Evolutionary conservation across 1,139 yeast genomes (phyloP), one percentile per base, ranked within the genome.

Genomic region (Geotrichum europaeum): DNA sequence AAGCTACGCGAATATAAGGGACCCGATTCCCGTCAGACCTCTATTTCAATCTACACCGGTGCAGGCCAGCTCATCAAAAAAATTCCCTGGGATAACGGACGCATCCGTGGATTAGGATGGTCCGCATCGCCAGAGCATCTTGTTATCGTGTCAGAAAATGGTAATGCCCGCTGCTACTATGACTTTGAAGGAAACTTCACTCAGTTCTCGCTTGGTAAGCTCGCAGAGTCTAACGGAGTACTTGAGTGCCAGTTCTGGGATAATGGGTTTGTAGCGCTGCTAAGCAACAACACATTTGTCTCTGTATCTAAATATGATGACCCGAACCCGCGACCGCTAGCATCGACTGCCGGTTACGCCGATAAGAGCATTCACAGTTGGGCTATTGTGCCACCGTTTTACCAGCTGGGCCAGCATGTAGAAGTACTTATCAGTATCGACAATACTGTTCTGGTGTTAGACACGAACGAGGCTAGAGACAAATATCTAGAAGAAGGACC

Each of bases 171-270:
- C 63, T 76, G 81, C 56, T 92, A 91, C 70, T 75, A 80, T 56
- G 92, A 89, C 66, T 84, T 88, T 64, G 82, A 82, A 45, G 89
- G 90, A 4, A 84, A 82, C 59, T 85, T 85, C 68, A 79, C 81
- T 56, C 89, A 86, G 53, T 81, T 75, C 59, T 68, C 74, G 55
- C 64, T 81, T 13, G 76, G 76, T 3, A 65, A 73, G 57, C 72
- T 75, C 4, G 75, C 78, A 0, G 79, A 77, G 57, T 65, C 73
- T 28, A 69, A 72, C 18, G 70, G 70, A 0, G 73, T 84, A n/a
- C 70, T 69, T 12, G 77, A 77, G 51, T 70, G 75, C 59, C 66
- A 67, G 62, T 76, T 75, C 63, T 72, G 68, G 65, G 72, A 70
- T 30, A 67, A 70, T 4, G 80, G 82, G 1, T 71, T 80, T 61